phyloP scores from a whole-genome alignment of 2,329 filamentous ascomycete species.

The Allantophomopsis lycopodina region DNA sequence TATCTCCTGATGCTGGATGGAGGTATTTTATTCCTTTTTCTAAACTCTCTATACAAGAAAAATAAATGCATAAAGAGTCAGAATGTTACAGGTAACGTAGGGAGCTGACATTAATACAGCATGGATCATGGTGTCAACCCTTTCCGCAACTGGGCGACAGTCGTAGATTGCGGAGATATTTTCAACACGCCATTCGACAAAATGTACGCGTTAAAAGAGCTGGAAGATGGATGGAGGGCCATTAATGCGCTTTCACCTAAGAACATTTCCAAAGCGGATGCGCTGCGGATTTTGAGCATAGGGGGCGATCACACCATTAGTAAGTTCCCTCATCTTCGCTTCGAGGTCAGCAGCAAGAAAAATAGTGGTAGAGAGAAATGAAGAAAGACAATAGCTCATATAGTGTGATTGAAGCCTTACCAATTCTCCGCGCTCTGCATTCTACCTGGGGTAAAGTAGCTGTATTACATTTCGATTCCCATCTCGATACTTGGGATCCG shows the following conservation, averaged over 20 bases:
- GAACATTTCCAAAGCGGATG: slow-evolving; percentile 11
- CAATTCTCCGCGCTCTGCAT: slow-evolving; percentile 15
- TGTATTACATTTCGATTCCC: slow-evolving; percentile 16
- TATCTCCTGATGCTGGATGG: slow-evolving; percentile 10
- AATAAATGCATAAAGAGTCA: too few relatives aligned
- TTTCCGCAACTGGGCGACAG: slow-evolving; percentile 13
- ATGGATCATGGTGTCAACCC: slow-evolving; percentile 16
- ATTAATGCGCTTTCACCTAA: slow-evolving; percentile 11
- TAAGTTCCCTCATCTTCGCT: slow-evolving; percentile 1
- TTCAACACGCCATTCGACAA: slow-evolving; percentile 16
- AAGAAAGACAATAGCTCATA: not conserved
- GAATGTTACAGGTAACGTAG: too few relatives aligned
- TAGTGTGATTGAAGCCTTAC: slow-evolving; percentile 8
- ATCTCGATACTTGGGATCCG: slow-evolving; percentile 17
- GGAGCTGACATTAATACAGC: slow-evolving; percentile 3
- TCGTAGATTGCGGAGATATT: slow-evolving; percentile 17
- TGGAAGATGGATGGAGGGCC: slow-evolving; percentile 14
- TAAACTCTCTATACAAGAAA: too few relatives aligned
- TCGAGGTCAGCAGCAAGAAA: too few relatives aligned
- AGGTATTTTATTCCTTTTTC: slow-evolving; percentile 5
- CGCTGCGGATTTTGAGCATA: slow-evolving; percentile 13
- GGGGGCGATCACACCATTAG: slow-evolving; percentile 19
- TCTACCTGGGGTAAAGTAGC: slow-evolving; percentile 15
- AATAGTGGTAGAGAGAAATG: too few relatives aligned
- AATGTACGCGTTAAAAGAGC: slow-evolving; percentile 12